Base-by-base conservation (phyloP, 768 basidiomycete species). In the Podaxis sp. region DNA sequence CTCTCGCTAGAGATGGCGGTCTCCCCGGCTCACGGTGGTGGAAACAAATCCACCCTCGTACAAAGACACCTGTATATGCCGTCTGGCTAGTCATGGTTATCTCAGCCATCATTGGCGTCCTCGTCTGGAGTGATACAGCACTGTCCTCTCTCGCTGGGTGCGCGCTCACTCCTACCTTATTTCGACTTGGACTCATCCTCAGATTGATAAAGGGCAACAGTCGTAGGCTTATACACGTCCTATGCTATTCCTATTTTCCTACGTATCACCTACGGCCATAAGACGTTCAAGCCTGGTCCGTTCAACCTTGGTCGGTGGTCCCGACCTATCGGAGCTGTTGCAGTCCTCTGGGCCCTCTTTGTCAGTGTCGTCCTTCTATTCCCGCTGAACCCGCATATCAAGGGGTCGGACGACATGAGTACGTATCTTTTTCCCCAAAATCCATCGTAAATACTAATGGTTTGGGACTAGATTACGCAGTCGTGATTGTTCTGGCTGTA, bases 401-500 rank as follows among this genome's bases (percentile, higher is more conserved):
- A 66, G 3, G 61, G 52, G 6, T 51, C 70, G 9, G 55, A 67
- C 42, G 69, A 68, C 14, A 76, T 74, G 73, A 76, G 76, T 76
- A 42, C 63, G 72, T 71, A 28, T 11, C 38, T 9, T 28, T 1
- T 28, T 1, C 13, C 5, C 18, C 51, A 38, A 47, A 13, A n/a
- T 27, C 2, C 3, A 9, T 27, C 38, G 16, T 4, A 27, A 23
- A 63, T 4, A 23, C 44, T 53, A 14, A 25, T 59, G 61, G 36
- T 21, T 40, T 50, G 25, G 1, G 47, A 27, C 63, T 16, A 90
- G 89, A 90, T 67, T 89, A 89, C 66, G 78, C 87, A 1, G 81
- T 88, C 28, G 85, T 89, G 11, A 82, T 89, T 59, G 80, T 89
- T 67, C 76, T 79, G 75, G 74, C 74, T 1, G 86, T 90, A 4